Evolutionary conservation across 805 yeast genomes (phyloP).

Genomic region (Schwanniomyces vanrijiae): DNA sequence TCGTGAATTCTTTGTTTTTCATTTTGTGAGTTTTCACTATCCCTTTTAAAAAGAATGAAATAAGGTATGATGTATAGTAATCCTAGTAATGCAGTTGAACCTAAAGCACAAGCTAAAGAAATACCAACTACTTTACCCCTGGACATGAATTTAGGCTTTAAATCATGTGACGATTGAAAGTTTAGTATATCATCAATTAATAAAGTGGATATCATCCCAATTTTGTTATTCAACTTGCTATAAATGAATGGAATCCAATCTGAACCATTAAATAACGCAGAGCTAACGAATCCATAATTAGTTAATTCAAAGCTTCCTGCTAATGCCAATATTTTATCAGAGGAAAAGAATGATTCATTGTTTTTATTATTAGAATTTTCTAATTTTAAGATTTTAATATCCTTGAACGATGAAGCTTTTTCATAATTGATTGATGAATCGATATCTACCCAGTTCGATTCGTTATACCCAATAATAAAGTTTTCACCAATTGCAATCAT

Average conservation of each 20-base stretch:
- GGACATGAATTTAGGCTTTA: slow-evolving; percentile 23
- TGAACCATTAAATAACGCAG: slow-evolving; percentile 65
- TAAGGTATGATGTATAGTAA: slow-evolving; percentile 41
- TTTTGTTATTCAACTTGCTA: slow-evolving; percentile 9
- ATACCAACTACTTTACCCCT: slow-evolving; percentile 45
- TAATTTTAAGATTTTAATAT: slow-evolving; percentile 43
- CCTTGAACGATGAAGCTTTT: slow-evolving; percentile 40
- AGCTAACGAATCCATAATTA: slow-evolving; percentile 55
- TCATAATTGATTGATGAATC: slow-evolving; percentile 29
- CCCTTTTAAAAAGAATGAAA: slow-evolving; percentile 32
- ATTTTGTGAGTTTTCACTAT: slow-evolving; percentile 15
- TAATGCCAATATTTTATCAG: slow-evolving; percentile 50
- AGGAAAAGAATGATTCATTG: slow-evolving; percentile 38
- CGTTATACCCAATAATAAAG: slow-evolving; percentile 44
- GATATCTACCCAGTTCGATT: slow-evolving; percentile 47
- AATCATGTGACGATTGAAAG: slow-evolving; percentile 36
- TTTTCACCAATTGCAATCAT: slow-evolving; percentile 33
- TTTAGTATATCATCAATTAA: slow-evolving; percentile 34
- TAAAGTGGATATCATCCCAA: slow-evolving; percentile 32
- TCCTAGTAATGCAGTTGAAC: slow-evolving; percentile 41
- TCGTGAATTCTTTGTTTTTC: slow-evolving; percentile 37
- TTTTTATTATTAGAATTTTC: slow-evolving; percentile 25
- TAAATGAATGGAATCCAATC: slow-evolving; percentile 66
- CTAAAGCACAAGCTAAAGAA: slow-evolving; percentile 46
- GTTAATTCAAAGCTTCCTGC: slow-evolving; percentile 55